These are phyloP conservation scores for Nemania diffusa DNA, from an alignment of 2,329 filamentous ascomycete species.

Conservation along the genomic window DNA sequence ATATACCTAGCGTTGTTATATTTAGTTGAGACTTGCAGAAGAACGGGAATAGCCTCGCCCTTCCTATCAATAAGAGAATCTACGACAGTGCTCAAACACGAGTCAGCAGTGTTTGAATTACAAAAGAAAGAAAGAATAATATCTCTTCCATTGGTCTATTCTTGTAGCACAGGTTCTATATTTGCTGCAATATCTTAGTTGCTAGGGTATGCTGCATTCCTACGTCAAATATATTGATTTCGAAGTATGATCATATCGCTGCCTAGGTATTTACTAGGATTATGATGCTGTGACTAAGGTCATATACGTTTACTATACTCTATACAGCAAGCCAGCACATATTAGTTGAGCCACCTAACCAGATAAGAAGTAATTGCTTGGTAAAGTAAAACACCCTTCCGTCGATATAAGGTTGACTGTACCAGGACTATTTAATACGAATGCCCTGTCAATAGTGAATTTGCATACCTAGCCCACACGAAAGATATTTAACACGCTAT, in stretches of 20 bases:
- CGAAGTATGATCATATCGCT: too few species aligned
- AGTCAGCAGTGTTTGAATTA: slow-evolving; percentile 1
- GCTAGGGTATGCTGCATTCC: too few species aligned
- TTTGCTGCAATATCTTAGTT: too few species aligned
- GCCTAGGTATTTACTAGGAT: background rate
- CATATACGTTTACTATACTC: background rate
- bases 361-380: too few species aligned
- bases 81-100: slow-evolving; percentile 1
- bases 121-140: background rate
- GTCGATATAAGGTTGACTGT: too few species aligned
- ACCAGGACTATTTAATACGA: too few species aligned
- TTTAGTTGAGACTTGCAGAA: slow-evolving; percentile 8
- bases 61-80: background rate
- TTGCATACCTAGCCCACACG: background rate
- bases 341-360: background rate
- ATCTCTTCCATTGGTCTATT: background rate
- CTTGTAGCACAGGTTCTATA: background rate
- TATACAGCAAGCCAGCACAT: background rate
- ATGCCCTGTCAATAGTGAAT: background rate
- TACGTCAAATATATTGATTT: too few species aligned
- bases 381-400: too few species aligned
- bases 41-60: slow-evolving; percentile 8
- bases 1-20: slow-evolving; percentile 3
- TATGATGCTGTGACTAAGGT: background rate
- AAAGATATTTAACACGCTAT: slow-evolving; percentile 31